Evolutionary conservation across 176 grass and related monocot species (phyloP).

Genomic region (Lolium multiflorum): DNA sequence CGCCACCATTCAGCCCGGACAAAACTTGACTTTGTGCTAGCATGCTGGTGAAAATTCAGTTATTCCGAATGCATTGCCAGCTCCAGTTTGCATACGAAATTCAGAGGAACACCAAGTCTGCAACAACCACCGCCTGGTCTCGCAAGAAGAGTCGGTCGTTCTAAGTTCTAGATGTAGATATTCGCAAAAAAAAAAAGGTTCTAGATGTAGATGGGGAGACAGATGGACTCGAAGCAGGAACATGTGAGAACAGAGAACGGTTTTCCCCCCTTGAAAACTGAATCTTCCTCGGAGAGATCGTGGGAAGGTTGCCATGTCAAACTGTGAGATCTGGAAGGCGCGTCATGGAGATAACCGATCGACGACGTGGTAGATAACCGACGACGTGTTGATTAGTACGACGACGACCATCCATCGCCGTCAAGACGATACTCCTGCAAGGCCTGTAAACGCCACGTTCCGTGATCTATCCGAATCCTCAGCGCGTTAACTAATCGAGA

Average conservation of each 20-base stretch:
- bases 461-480: not conserved
- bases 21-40: not conserved
- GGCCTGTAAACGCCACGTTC: not conserved
- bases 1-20: not conserved
- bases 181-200: not conserved
- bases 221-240: not conserved
- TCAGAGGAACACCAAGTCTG: not conserved
- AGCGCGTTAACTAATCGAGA: not conserved
- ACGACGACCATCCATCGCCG: not conserved
- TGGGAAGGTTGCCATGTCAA: constrained; percentile 1
- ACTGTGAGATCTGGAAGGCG: not conserved
- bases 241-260: not conserved
- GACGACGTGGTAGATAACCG: not conserved
- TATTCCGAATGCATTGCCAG: not conserved
- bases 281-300: not conserved
- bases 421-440: not conserved
- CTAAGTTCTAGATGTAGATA: not conserved
- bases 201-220: not conserved
- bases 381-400: constrained; percentile 4
- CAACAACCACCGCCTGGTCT: not conserved
- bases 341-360: not conserved
- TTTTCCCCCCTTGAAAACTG: not conserved
- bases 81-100: not conserved
- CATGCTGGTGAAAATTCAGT: not conserved
- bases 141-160: not conserved